These are phyloP conservation scores for Onygenales sp. DNA, from an alignment of 2,329 filamentous ascomycete genomes.

Conservation along the genomic window DNA sequence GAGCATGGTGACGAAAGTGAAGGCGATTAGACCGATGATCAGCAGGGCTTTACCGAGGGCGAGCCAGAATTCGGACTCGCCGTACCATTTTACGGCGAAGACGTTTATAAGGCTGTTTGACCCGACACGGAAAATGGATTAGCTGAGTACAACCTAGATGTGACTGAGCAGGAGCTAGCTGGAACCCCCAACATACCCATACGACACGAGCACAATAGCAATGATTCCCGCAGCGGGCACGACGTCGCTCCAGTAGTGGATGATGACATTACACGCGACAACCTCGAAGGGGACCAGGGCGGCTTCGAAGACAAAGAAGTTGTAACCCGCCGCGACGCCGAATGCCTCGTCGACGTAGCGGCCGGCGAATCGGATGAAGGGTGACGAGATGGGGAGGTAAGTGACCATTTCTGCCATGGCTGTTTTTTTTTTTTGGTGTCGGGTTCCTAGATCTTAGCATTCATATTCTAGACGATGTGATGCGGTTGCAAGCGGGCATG, in stretches of 20 bases:
- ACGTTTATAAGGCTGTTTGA: constrained; percentile 50
- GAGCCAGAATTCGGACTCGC: constrained; percentile 67
- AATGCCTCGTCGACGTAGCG: constrained; percentile 41
- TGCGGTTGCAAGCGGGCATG: constrained; percentile 9
- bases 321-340: constrained; percentile 39
- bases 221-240: constrained; percentile 40
- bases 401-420: constrained; percentile 43
- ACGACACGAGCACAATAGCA: constrained; percentile 36
- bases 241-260: constrained; percentile 40
- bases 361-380: constrained; percentile 38
- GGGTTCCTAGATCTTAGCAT: constrained; percentile 15
- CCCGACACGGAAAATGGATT: neutral
- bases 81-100: constrained; percentile 64
- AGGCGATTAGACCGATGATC: constrained; percentile 60
- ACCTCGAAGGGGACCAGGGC: constrained; percentile 44
- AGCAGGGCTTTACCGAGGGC: constrained; percentile 63
- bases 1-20: constrained; percentile 75
- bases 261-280: constrained; percentile 40
- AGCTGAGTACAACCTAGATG: neutral
- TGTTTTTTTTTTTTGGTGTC: constrained; percentile 9
- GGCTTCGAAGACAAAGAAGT: constrained; percentile 44
- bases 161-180: neutral
- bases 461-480: neutral
- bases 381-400: constrained; percentile 38
- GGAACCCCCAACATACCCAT: constrained; percentile 23